These are phyloP conservation scores for Coemansia aciculifera DNA, from an alignment of 192 early-diverging fungal species.

Conservation along the genomic window DNA sequence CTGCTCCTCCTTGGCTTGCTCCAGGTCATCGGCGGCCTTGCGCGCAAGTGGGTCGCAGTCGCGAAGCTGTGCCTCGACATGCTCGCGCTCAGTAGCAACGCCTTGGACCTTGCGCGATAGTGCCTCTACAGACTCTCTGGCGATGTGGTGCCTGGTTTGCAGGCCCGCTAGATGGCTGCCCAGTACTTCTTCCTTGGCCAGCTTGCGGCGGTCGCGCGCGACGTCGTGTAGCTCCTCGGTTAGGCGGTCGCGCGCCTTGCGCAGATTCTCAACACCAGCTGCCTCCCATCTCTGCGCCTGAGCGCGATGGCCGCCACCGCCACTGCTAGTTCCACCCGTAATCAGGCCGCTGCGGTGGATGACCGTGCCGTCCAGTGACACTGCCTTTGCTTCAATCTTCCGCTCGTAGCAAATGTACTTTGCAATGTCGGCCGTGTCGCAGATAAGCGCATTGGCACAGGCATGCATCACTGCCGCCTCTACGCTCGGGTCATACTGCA, in stretches of 20 bases:
- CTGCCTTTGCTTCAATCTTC: conserved; percentile 83
- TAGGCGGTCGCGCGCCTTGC: conserved; percentile 68
- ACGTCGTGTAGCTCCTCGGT: conserved; percentile 72
- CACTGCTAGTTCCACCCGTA: conserved; percentile 72
- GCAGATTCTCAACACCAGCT: conserved; percentile 77
- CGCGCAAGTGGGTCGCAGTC: conserved; percentile 23
- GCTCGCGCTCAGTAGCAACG: conserved; percentile 59
- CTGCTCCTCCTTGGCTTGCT: conserved; percentile 46
- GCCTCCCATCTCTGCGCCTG: conserved; percentile 82
- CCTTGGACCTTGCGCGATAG: conserved; percentile 61
- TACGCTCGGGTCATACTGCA: conserved; percentile 75
- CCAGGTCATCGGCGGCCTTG: conserved; percentile 50
- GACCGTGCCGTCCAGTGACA: conserved; percentile 89
- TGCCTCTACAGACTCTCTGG: conserved; percentile 60
- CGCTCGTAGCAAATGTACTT: conserved; percentile 83
- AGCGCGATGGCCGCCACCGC: conserved; percentile 33
- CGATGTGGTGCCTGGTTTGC: conserved; percentile 60
- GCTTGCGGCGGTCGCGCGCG: conserved; percentile 66
- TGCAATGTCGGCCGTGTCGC: conserved; percentile 84
- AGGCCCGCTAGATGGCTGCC: conserved; percentile 62
- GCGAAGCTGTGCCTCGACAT: conserved; percentile 48
- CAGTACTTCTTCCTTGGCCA: conserved; percentile 62
- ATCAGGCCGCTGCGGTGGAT: conserved; percentile 97
- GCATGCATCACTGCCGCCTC: conserved; percentile 87
- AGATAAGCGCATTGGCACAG: conserved; percentile 90